Percentiles rank a stretch among this genome's conserved stretches.
Evolutionary conservation across 106 monocot genomes (phyloP).

Genomic region (Dendrobium catenatum): DNA sequence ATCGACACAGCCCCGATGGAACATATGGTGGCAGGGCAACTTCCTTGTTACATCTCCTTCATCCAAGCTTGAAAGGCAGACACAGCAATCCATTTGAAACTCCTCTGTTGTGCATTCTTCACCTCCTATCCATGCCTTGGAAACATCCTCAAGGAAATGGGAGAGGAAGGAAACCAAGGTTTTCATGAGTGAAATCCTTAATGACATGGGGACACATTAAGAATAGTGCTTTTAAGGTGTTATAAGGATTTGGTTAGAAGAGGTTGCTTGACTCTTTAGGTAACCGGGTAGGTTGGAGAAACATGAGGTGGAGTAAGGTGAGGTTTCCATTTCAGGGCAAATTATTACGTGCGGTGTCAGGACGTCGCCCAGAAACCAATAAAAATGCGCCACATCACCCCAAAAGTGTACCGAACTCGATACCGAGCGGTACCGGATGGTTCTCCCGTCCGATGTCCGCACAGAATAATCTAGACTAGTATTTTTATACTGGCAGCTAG

Average conservation of each 20-base stretch:
- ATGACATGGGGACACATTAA: not conserved
- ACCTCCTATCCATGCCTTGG: not conserved
- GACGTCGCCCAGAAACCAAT: too few relatives aligned
- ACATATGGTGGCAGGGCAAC: conserved; percentile 45
- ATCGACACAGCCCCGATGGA: conserved; percentile 52
- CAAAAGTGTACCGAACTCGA: too few relatives aligned
- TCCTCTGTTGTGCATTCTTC: not conserved
- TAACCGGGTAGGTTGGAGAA: not conserved
- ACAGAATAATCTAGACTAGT: too few relatives aligned
- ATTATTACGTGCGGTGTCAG: too few relatives aligned
- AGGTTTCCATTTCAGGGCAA: not conserved
- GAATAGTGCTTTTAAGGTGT: not conserved
- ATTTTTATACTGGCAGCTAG: too few relatives aligned
- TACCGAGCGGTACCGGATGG: too few relatives aligned
- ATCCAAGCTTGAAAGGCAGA: conserved; percentile 17
- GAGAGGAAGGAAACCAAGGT: not conserved
- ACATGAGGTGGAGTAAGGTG: not conserved
- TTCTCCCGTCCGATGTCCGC: too few relatives aligned
- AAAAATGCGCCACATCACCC: too few relatives aligned
- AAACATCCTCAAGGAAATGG: not conserved
- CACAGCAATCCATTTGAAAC: not conserved
- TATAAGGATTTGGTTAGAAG: too few relatives aligned
- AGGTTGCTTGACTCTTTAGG: not conserved
- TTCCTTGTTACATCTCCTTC: conserved; percentile 22
- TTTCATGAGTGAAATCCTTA: not conserved